These are phyloP conservation scores for Lycium ferocissimum DNA, from an alignment of 257 asterid genomes.

Conservation along the genomic window DNA sequence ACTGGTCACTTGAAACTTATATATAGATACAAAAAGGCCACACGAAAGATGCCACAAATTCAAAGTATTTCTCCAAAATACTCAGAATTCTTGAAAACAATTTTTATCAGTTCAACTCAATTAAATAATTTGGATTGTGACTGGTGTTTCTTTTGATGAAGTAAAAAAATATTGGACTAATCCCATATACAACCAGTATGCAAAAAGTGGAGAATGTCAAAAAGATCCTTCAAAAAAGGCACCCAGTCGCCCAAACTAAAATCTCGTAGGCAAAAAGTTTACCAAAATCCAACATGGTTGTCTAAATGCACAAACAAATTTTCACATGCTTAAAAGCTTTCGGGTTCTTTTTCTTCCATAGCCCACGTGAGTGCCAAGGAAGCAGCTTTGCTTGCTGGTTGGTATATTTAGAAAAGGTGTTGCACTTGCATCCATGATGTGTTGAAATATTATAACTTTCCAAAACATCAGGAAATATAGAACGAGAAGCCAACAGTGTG, in stretches of 20 bases:
- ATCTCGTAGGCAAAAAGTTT: neutral
- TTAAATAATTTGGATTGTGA: constrained; percentile 19
- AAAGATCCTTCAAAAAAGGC: neutral
- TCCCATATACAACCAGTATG: neutral
- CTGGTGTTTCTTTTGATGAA: neutral
- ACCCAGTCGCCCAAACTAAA: neutral
- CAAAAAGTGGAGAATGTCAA: neutral
- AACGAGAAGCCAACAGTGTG: neutral
- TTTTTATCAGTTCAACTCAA: neutral
- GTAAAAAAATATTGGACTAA: neutral
- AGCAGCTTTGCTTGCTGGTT: neutral
- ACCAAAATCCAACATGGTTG: neutral
- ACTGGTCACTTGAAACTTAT: neutral
- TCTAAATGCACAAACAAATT: neutral
- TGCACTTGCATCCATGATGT: neutral
- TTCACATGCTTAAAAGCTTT: neutral
- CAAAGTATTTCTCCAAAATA: constrained; percentile 15
- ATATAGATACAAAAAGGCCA: neutral
- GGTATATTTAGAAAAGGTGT: neutral
- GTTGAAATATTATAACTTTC: neutral
- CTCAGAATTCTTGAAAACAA: neutral
- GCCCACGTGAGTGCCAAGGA: neutral
- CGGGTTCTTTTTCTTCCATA: neutral
- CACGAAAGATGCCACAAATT: neutral
- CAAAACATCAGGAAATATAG: neutral